phyloP scores from a whole-genome alignment of 352 stramenopile genomes.

The Pythium volutum region DNA sequence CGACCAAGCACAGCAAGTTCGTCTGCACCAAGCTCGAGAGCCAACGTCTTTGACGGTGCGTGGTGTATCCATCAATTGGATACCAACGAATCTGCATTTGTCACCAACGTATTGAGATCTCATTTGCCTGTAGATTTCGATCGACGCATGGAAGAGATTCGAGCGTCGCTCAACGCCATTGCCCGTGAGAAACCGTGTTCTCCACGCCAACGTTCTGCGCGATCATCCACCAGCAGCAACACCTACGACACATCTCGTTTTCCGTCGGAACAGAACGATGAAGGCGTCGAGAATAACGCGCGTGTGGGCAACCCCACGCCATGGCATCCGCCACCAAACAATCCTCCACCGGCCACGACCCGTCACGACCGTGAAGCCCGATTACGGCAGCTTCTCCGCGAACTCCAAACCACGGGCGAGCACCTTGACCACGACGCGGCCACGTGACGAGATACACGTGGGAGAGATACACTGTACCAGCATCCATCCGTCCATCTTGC shows the following conservation, averaged over 20 bases:
- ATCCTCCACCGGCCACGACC: not conserved
- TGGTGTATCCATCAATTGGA: not conserved
- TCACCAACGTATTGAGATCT: not conserved
- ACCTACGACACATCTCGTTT: not conserved
- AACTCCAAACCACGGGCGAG: slow-evolving; percentile 29
- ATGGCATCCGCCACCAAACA: not conserved
- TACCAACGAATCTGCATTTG: not conserved
- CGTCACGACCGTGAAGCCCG: slow-evolving; percentile 30
- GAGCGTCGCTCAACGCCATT: slow-evolving; percentile 55
- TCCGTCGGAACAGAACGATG: not conserved
- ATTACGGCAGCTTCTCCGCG: slow-evolving; percentile 35
- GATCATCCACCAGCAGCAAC: not conserved
- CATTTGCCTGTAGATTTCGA: slow-evolving; percentile 49
- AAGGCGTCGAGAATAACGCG: slow-evolving; percentile 17
- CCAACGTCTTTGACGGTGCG: slow-evolving; percentile 21
- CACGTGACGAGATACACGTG: not conserved
- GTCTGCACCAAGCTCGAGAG: not conserved
- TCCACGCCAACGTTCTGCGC: not conserved
- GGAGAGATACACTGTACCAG: no score
- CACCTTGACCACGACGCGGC: slow-evolving; percentile 1
- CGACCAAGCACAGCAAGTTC: slow-evolving; percentile 10
- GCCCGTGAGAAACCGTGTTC: slow-evolving; percentile 25
- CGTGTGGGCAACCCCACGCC: slow-evolving; percentile 5
- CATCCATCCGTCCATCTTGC: no score
- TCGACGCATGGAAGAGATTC: slow-evolving; percentile 70